These are phyloP conservation scores for Fraxinus greggii DNA, from an alignment of 305 asterid species.

Conservation along the genomic window DNA sequence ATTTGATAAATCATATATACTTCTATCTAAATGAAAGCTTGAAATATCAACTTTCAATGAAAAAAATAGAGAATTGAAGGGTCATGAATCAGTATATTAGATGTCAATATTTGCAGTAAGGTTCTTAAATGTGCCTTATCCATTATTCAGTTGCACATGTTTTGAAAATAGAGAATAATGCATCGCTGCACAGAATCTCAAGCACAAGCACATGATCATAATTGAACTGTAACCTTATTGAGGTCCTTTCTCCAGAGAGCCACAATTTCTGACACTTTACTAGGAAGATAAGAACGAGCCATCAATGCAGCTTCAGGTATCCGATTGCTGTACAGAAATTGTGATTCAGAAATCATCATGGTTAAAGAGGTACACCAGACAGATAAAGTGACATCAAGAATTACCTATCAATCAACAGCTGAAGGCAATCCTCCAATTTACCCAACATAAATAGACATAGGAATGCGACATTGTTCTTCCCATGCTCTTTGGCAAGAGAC, in stretches of 20 bases:
- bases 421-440: constrained; percentile 79
- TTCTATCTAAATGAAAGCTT: not conserved
- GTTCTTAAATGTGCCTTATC: not conserved
- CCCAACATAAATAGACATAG: constrained; percentile 80
- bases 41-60: not conserved
- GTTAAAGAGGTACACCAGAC: constrained; percentile 24
- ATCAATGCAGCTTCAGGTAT: constrained; percentile 99
- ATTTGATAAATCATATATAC: not conserved
- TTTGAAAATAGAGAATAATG: constrained; percentile 4
- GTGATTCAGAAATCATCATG: constrained; percentile 20
- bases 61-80: not conserved
- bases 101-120: not conserved
- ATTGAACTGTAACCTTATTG: constrained; percentile 50
- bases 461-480: constrained; percentile 86
- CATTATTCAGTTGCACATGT: not conserved
- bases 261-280: constrained; percentile 95
- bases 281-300: constrained; percentile 99
- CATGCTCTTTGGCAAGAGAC: constrained; percentile 69
- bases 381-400: constrained; percentile 13
- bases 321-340: constrained; percentile 68
- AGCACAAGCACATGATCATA: constrained; percentile 6
- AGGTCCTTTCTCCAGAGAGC: constrained; percentile 94
- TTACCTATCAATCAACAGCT: constrained; percentile 79
- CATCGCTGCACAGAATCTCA: not conserved
- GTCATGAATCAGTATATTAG: not conserved